These are phyloP conservation scores for Pneumocystis oryctolagi DNA, from an alignment of 1,139 yeast species.

Conservation along the genomic window DNA sequence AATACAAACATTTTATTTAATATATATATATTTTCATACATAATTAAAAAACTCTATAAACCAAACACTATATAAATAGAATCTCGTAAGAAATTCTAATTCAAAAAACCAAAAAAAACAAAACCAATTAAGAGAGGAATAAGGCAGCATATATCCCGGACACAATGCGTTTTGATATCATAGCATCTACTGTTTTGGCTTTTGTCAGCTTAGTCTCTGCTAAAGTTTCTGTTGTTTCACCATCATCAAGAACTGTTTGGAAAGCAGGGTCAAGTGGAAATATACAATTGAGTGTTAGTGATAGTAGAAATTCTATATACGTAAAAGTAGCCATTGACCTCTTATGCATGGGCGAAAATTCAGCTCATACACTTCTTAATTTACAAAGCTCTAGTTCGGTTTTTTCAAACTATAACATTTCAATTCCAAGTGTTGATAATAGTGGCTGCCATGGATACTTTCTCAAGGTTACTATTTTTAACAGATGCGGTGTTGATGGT, in stretches of 20 bases:
- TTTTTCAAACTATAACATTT: no score
- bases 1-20: neutral
- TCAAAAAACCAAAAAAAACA: neutral
- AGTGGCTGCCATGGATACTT: no score
- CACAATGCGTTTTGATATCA: neutral
- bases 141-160: neutral
- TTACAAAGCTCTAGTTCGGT: no score
- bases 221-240: neutral
- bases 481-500: no score
- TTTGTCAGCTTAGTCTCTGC: neutral
- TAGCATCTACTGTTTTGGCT: neutral
- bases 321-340: neutral
- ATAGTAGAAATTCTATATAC: neutral
- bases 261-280: no score
- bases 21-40: neutral
- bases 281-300: neutral
- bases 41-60: neutral
- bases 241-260: neutral
- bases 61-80: neutral
- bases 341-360: no score
- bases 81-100: neutral
- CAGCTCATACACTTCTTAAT: no score
- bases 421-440: no score
- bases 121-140: neutral
- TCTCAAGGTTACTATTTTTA: no score